Conservation (phyloP, 192 early-diverging fungal genomes). For the Dissophora ornata region DNA sequence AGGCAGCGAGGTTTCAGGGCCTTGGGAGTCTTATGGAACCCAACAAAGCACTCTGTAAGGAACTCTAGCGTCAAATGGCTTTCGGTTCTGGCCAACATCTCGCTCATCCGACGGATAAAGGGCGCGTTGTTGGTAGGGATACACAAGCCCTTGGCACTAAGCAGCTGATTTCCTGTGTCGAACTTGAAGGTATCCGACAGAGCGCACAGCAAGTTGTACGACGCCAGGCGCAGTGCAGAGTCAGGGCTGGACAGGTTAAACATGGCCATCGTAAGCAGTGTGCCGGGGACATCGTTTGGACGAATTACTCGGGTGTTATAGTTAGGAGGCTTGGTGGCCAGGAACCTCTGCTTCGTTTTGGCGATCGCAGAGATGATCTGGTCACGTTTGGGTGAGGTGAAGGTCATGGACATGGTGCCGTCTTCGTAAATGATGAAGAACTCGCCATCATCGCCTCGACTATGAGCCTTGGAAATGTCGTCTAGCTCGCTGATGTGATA, state of each 20-base stretch:
- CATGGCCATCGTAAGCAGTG: slow-evolving; percentile 91
- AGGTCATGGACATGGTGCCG: slow-evolving; percentile 69
- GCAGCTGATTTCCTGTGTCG: slow-evolving; percentile 83
- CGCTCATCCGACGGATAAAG: slow-evolving; percentile 88
- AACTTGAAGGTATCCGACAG: slow-evolving; percentile 84
- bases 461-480: slow-evolving; percentile 67
- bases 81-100: slow-evolving; percentile 78
- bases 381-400: slow-evolving; percentile 81
- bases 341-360: slow-evolving; percentile 75
- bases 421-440: slow-evolving; percentile 84
- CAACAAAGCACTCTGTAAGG: slow-evolving; percentile 84
- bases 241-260: slow-evolving; percentile 89
- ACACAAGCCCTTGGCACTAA: slow-evolving; percentile 84
- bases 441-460: slow-evolving; percentile 74
- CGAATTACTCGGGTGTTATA: slow-evolving; percentile 79
- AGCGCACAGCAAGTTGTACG: slow-evolving; percentile 92
- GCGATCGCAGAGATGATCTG: slow-evolving; percentile 76
- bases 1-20: slow-evolving; percentile 83
- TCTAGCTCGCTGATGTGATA: slow-evolving; percentile 86
- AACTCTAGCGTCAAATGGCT: slow-evolving; percentile 90
- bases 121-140: slow-evolving; percentile 89
- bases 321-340: slow-evolving; percentile 70
- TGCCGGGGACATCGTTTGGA: slow-evolving; percentile 91
- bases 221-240: slow-evolving; percentile 80
- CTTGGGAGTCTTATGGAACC: slow-evolving; percentile 80